Percentiles rank a stretch among this genome's conserved stretches.
Conservation (phyloP, 768 basidiomycete species). For the Kwoniella pini region DNA sequence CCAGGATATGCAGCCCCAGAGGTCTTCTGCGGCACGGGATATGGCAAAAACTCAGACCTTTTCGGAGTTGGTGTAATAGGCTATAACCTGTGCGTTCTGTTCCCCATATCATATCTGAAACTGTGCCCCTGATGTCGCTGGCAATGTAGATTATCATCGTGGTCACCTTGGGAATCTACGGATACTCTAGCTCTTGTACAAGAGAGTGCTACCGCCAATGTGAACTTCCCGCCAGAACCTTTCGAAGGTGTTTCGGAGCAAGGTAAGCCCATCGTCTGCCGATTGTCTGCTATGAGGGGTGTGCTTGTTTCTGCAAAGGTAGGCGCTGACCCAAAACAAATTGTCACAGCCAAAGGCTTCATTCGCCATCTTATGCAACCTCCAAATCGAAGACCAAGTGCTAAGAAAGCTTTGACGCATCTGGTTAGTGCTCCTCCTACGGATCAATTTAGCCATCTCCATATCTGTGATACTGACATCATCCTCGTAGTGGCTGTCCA, state of each 20-base stretch:
- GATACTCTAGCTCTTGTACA: constrained; percentile 27
- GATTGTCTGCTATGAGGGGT: background rate
- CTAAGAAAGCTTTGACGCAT: constrained; percentile 20
- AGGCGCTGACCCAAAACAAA: too few species aligned
- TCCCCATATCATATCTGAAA: background rate
- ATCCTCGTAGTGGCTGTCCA: constrained; percentile 8
- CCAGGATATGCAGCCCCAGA: constrained; percentile 41
- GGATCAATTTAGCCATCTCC: background rate
- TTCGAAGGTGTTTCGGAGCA: constrained; percentile 34
- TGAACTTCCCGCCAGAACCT: constrained; percentile 28
- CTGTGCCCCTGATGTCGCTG: background rate
- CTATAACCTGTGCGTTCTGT: constrained; percentile 28
- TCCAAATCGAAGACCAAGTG: constrained; percentile 20
- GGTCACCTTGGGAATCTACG: constrained; percentile 32
- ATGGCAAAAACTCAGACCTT: constrained; percentile 38
- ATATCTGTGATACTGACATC: background rate
- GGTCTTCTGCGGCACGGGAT: constrained; percentile 29
- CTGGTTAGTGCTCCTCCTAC: constrained; percentile 9
- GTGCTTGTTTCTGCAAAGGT: background rate
- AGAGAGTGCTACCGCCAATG: constrained; percentile 22
- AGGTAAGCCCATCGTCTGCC: constrained; percentile 22
- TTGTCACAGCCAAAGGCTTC: constrained; percentile 24
- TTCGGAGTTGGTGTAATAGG: constrained; percentile 40
- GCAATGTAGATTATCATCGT: constrained; percentile 28
- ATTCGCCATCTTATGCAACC: constrained; percentile 20